Evolutionary conservation across 2,329 filamentous ascomycete species (phyloP), one percentile per base, ranked within the genome.

Genomic region (Colletotrichum noveboracense): DNA sequence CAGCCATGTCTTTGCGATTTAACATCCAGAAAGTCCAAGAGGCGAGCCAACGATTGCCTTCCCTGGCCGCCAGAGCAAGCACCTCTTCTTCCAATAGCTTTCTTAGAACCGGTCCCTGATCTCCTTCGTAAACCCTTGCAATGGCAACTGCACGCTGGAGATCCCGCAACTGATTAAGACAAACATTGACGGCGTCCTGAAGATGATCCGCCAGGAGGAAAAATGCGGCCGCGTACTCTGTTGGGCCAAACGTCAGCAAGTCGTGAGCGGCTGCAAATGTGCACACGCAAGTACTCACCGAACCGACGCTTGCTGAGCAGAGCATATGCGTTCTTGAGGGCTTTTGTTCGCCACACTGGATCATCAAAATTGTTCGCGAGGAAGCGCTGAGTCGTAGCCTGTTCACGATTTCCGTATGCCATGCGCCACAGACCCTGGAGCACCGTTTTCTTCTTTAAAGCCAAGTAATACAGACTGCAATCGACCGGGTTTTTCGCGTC

Each of bases 1-100:
- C 95, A 7, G 96, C 94, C 88, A 96, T 94, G 78, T 97, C 94
- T 76, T 93, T 92, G 77, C 94, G 91, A 48, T 92, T 92, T 7
- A 98, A 89, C 89, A 98, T 95, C 94, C 95, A 98, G 82, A 98
- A 98, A 4, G 95, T 95, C 97, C 97, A 99, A 0, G 94, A 97
- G 13, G 96, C 95, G 74, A 98, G 91, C 96, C 97, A 99, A 73
- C 96, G 91, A 81, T 99, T 96, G 4, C 95, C 95, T 77, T 96
- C 93, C 55, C 92, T 90, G 0, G 94, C 92, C 21, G 97, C 97
- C 77, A 94, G 86, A 0, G 93, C 91, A 0, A 98, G 88, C 3
- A 98, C 91, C 76, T 94, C 94, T 13, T 98, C 94, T 80, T 95
- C 91, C 2, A 99, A 87, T 10, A 99, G 88, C 72, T 91, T 91